phyloP scores from a whole-genome alignment of 108 stramenopile species.

The Skeletonema potamos region DNA sequence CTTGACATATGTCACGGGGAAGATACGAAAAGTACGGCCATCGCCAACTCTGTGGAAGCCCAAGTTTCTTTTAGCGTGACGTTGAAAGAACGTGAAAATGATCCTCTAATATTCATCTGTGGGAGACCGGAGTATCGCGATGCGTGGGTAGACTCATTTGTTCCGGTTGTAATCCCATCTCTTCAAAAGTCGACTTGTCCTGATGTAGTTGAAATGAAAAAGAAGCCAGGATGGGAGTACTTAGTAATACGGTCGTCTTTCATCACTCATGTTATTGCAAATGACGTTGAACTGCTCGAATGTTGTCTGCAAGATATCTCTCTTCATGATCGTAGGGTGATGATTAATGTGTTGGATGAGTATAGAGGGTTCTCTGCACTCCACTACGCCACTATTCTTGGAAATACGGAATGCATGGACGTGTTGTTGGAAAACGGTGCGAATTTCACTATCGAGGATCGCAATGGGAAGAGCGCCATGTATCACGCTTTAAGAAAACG shows the following conservation, averaged over 20 bases:
- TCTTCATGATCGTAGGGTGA: not conserved
- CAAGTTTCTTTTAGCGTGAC: conserved; percentile 12
- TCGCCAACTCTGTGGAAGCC: not conserved
- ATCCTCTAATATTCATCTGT: conserved; percentile 3
- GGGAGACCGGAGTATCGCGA: conserved; percentile 2
- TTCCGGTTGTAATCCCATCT: not conserved
- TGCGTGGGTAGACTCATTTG: conserved; percentile 14
- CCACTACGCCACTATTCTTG: conserved; percentile 32
- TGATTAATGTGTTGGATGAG: conserved; percentile 18
- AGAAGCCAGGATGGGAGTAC: conserved; percentile 22
- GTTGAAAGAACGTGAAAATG: conserved; percentile 2
- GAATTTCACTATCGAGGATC: conserved; percentile 11
- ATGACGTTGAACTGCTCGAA: conserved; percentile 13
- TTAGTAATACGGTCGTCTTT: conserved; percentile 15
- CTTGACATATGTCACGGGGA: conserved; percentile 12
- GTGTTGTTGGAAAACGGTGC: conserved; percentile 29
- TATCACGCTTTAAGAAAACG: conserved; percentile 20
- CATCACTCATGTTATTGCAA: conserved; percentile 11
- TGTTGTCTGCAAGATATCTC: conserved; percentile 1
- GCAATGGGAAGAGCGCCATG: conserved; percentile 27
- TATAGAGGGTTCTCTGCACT: conserved; percentile 27
- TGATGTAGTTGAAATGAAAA: conserved; percentile 7
- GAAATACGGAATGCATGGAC: conserved; percentile 22
- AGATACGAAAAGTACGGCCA: not conserved
- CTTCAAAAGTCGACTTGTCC: conserved; percentile 4